Percentiles rank a stretch among this genome's conserved stretches.
Conservation (phyloP, 2,329 filamentous ascomycete genomes). For the Cercospora sesami region DNA sequence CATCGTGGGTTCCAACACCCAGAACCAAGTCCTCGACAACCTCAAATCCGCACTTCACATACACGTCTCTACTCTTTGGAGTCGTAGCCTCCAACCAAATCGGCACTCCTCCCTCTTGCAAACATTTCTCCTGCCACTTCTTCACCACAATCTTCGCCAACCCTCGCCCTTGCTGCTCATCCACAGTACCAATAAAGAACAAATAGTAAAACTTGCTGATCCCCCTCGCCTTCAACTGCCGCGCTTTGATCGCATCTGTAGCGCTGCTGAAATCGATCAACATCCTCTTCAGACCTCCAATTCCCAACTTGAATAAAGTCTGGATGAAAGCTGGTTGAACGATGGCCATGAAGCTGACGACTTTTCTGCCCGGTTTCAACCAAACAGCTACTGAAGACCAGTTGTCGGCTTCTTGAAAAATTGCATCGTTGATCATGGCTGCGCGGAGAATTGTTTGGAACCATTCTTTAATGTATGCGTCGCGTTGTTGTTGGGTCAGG, state of each 20-base stretch:
- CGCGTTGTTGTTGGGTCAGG: conserved; percentile 14
- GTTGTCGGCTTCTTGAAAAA: conserved; percentile 29
- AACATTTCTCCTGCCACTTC: conserved; percentile 16
- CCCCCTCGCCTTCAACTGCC: conserved; percentile 17
- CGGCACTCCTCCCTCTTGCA: conserved; percentile 20
- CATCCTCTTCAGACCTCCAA: conserved; percentile 31
- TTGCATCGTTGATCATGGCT: conserved; percentile 27
- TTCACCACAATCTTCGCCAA: conserved; percentile 26
- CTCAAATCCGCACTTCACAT: conserved; percentile 30
- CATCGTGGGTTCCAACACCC: conserved; percentile 27
- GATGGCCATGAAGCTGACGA: conserved; percentile 29
- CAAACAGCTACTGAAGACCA: conserved; percentile 28
- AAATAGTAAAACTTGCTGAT: conserved; percentile 29
- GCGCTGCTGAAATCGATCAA: conserved; percentile 28
- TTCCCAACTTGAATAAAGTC: conserved; percentile 25
- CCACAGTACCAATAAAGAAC: conserved; percentile 32
- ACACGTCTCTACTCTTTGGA: conserved; percentile 24
- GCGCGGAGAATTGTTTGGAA: conserved; percentile 27
- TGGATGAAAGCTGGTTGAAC: conserved; percentile 28
- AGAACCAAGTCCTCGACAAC: conserved; percentile 23
- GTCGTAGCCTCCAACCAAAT: conserved; percentile 37
- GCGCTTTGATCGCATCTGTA: conserved; percentile 23
- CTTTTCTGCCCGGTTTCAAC: conserved; percentile 30
- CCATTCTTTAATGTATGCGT: conserved; percentile 28
- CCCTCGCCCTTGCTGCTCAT: conserved; percentile 26